A percentile compares a stretch with the other conserved stretches of the same genome.
Conservation (phyloP, 441 rosid species). For the Jatropha multifida region DNA sequence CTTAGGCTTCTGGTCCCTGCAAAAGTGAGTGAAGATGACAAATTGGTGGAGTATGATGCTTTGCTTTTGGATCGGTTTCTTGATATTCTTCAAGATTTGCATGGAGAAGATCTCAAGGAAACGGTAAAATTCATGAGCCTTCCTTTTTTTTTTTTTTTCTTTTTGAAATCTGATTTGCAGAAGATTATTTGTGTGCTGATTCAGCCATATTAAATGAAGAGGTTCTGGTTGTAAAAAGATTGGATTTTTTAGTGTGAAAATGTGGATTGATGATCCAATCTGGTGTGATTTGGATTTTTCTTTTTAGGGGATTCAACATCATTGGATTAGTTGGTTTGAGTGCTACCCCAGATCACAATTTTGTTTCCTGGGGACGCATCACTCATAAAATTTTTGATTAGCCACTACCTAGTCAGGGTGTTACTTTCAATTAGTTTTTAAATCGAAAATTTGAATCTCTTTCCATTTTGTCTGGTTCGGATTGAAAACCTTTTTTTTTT, state of each 20-base stretch:
- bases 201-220: background rate
- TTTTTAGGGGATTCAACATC: background rate
- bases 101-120: slow-evolving; percentile 91
- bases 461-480: background rate
- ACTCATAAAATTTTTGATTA: background rate
- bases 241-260: background rate
- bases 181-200: background rate
- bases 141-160: background rate
- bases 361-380: background rate
- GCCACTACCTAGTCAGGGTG: background rate
- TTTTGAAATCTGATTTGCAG: background rate
- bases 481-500: background rate
- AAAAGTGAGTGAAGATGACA: slow-evolving; percentile 93
- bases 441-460: slow-evolving; percentile 3
- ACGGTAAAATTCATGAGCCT: slow-evolving; percentile 44
- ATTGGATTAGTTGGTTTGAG: background rate
- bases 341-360: background rate
- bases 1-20: slow-evolving; percentile 76
- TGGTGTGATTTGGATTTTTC: background rate
- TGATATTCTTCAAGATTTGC: slow-evolving; percentile 90
- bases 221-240: background rate
- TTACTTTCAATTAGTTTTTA: background rate
- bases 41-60: slow-evolving; percentile 93
- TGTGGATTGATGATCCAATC: background rate
- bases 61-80: slow-evolving; percentile 87